Base-by-base conservation (phyloP, 495 filamentous ascomycete species). In the Podospora appendiculata region DNA sequence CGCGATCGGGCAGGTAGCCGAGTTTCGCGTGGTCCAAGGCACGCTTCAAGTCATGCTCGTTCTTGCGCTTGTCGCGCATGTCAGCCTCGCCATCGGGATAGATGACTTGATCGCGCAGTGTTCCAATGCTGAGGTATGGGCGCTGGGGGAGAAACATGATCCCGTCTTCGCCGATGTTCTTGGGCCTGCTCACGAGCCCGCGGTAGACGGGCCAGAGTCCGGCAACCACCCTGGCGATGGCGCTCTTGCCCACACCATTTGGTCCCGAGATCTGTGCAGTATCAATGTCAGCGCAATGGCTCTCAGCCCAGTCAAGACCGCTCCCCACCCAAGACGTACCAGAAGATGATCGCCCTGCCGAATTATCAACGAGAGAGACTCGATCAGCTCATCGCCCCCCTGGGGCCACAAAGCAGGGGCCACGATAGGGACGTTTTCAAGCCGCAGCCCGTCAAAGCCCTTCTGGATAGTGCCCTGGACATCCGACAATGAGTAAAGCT, bases 141-240 rank as follows among this genome's bases (percentile, higher is more conserved):
- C 91, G 79, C 65, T 99, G 94, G 1, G 94, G 91, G 40, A 97
- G 81, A 74, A 97, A 95, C 91, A 99, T 96, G 69, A 96, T 90
- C 41, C 94, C 94, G 50, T 95, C 91, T 52, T 86, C 74, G 25
- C 90, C 93, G 32, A 84, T 78, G 16, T 70, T 76, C 54, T 92
- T 84, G 1, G 94, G 94, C 0, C 89, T 83, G 49, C 85, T 90
- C 33, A 96, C 89, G 6, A 99, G 78, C 18, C 75, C 93, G 32
- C 91, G 87, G 60, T 97, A 99, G 13, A 92, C 86, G 0, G 94
- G 94, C 94, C 94, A 99, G 13, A 99, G 77, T 13, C 94, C 94
- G 1, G 92, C 90, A 8, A 95, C 82, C 32, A 96, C 83, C 32
- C 94, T 86, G 0, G 94, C 75, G 51, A 99, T 89, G 16, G 90